Evolutionary conservation across 2,329 filamentous ascomycete species (phyloP).

Genomic region (Cytospora mali): DNA sequence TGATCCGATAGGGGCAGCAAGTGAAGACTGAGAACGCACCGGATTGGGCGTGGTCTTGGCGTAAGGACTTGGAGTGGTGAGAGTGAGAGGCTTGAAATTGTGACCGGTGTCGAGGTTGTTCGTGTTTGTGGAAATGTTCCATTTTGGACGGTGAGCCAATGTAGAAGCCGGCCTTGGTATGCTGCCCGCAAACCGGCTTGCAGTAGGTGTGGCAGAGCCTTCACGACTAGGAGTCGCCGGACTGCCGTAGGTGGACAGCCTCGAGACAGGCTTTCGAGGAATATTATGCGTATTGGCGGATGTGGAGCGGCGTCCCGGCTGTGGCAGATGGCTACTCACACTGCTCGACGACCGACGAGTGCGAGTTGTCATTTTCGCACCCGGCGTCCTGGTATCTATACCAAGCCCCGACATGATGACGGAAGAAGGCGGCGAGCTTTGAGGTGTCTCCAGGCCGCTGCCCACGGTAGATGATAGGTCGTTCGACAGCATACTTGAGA

Average conservation of each 20-base stretch:
- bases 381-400: conserved; percentile 31
- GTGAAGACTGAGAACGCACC: conserved; percentile 46
- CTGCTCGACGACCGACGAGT: conserved; percentile 48
- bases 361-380: conserved; percentile 36
- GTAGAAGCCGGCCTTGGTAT: conserved; percentile 50
- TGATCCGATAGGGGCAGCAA: conserved; percentile 40
- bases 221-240: conserved; percentile 42
- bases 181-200: conserved; percentile 38
- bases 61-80: conserved; percentile 63
- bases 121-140: conserved; percentile 71
- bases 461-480: conserved; percentile 68
- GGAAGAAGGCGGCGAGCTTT: conserved; percentile 66
- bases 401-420: conserved; percentile 62
- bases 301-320: conserved; percentile 50
- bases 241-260: conserved; percentile 49
- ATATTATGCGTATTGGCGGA: conserved; percentile 47
- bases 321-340: conserved; percentile 48
- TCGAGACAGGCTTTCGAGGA: conserved; percentile 46
- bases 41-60: conserved; percentile 45
- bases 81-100: conserved; percentile 64
- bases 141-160: conserved; percentile 65
- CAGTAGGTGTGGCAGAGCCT: conserved; percentile 54
- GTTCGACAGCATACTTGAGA: conserved; percentile 87
- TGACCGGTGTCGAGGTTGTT: conserved; percentile 67
- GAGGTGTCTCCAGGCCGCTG: conserved; percentile 71